A percentile compares a stretch with the other conserved stretches of the same genome.
phyloP scores from a whole-genome alignment of 306 rosid genomes.

The Geum urbanum region DNA sequence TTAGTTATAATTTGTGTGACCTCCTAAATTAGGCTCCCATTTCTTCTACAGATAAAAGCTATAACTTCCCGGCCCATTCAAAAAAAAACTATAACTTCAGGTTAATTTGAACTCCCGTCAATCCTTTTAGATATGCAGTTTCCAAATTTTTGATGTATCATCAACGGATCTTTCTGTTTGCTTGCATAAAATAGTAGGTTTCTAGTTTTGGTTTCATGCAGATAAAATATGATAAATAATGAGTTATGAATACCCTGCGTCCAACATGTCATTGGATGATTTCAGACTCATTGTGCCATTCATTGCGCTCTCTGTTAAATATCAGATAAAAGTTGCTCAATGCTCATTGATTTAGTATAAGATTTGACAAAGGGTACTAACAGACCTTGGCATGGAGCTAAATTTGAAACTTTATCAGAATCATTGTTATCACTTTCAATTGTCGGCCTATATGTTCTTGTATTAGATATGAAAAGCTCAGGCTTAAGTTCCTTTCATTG shows the following conservation, averaged over 20 bases:
- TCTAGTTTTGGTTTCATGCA: background rate
- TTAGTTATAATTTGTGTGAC: background rate
- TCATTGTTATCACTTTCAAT: background rate
- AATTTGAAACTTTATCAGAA: background rate
- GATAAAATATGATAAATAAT: background rate
- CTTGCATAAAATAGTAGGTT: background rate
- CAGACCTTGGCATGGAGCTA: conserved; percentile 1
- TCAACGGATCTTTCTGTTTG: background rate
- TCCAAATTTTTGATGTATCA: background rate
- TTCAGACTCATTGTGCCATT: background rate
- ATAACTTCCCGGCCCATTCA: background rate
- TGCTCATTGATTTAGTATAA: background rate
- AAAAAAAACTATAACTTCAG: background rate
- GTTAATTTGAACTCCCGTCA: background rate
- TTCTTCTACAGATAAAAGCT: background rate
- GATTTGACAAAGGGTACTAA: background rate
- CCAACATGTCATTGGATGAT: background rate
- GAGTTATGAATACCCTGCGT: background rate
- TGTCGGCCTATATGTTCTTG: background rate
- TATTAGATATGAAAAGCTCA: background rate
- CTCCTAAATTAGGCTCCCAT: background rate
- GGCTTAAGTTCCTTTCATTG: background rate
- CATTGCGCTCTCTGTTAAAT: background rate
- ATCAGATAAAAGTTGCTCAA: background rate
- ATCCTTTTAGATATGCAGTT: background rate